A percentile compares a stretch with the other conserved stretches of the same genome.
These are phyloP conservation scores for Chlamydomonas applanata DNA, from an alignment of 139 green algal species.

Conservation along the genomic window DNA sequence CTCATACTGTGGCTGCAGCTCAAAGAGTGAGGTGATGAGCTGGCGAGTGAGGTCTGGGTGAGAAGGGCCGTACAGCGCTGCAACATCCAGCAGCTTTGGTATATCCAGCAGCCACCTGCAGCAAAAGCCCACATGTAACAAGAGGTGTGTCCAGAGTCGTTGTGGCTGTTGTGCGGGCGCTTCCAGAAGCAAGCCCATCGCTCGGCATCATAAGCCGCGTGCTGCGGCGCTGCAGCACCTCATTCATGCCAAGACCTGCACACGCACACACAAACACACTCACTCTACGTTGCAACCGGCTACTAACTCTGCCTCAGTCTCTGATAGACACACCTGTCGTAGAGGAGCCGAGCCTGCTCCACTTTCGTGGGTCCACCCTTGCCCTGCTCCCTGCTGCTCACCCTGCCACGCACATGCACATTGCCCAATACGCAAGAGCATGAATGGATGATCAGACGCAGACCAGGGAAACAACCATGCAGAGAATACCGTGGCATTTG, in stretches of 20 bases:
- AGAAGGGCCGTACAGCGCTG: slow-evolving; percentile 57
- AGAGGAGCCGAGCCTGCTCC: not conserved
- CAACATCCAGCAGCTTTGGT: slow-evolving; percentile 75
- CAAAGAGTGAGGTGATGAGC: slow-evolving; percentile 53
- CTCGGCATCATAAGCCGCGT: not conserved
- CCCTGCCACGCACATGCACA: too few relatives aligned
- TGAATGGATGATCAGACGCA: too few relatives aligned
- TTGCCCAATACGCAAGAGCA: not conserved
- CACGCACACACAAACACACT: too few relatives aligned
- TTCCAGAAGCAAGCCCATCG: not conserved
- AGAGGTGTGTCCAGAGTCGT: slow-evolving; percentile 19
- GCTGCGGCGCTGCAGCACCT: too few relatives aligned
- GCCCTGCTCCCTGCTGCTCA: not conserved
- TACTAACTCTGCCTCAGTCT: too few relatives aligned
- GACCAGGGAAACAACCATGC: too few relatives aligned
- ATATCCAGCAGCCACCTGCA: slow-evolving; percentile 58
- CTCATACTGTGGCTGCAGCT: slow-evolving; percentile 62
- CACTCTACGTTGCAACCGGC: too few relatives aligned
- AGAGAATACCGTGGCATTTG: too few relatives aligned
- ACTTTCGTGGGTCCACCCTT: not conserved
- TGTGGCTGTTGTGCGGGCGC: slow-evolving; percentile 9
- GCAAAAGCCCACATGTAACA: slow-evolving; percentile 43
- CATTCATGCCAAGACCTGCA: too few relatives aligned
- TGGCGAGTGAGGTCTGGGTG: slow-evolving; percentile 46
- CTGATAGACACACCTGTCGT: not conserved